Conservation (phyloP, 495 filamentous ascomycete genomes). For the Collariella sp. region DNA sequence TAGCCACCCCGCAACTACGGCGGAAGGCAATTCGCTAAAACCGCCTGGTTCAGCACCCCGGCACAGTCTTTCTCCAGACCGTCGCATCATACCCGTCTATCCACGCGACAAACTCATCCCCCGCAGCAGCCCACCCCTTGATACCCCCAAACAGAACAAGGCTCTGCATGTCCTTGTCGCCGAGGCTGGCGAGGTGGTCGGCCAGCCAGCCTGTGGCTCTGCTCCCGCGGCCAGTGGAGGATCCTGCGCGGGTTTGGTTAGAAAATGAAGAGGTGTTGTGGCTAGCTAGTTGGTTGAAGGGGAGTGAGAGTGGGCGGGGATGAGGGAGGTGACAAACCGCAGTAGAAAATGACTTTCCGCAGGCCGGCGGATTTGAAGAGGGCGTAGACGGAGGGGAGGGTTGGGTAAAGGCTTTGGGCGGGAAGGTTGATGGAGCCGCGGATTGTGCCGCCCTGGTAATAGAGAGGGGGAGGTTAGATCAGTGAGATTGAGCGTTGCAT, state of each 20-base stretch:
- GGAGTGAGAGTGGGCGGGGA: neutral
- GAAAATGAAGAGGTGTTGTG: no score
- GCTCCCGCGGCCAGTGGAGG: constrained; percentile 53
- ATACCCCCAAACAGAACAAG: constrained; percentile 52
- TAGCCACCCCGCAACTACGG: neutral
- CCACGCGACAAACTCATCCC: constrained; percentile 44
- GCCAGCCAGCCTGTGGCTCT: constrained; percentile 59
- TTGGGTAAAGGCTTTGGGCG: constrained; percentile 55
- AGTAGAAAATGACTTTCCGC: constrained; percentile 55
- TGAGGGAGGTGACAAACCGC: constrained; percentile 39
- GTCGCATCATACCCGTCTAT: constrained; percentile 52
- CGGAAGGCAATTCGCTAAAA: neutral
- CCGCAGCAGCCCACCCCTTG: constrained; percentile 54
- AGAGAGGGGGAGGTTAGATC: neutral
- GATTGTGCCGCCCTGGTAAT: constrained; percentile 60
- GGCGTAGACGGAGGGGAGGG: constrained; percentile 48
- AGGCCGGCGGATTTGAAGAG: constrained; percentile 44
- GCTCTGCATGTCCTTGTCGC: constrained; percentile 44
- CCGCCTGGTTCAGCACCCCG: neutral
- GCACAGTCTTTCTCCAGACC: constrained; percentile 32
- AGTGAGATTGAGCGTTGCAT: no score
- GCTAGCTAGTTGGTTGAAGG: neutral
- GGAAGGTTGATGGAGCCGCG: constrained; percentile 61
- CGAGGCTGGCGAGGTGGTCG: constrained; percentile 46
- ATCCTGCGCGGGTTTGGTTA: constrained; percentile 45